phyloP scores from a whole-genome alignment of 2,329 filamentous ascomycete genomes.

The Lasiodiplodia theobromae region DNA sequence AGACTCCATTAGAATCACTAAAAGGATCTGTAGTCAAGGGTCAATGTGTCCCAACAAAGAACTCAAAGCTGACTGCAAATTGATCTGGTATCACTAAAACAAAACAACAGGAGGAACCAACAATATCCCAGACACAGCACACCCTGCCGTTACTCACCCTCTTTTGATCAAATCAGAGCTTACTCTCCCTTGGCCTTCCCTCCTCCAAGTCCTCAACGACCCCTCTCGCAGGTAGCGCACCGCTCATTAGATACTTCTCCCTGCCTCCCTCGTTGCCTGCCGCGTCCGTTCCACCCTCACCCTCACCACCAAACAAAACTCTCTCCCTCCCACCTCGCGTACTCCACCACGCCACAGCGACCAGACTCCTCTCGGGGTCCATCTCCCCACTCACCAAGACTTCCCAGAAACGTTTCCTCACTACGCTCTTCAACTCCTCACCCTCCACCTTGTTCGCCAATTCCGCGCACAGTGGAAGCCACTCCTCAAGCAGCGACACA shows the following conservation, averaged over 20 bases:
- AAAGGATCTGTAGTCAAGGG: neutral
- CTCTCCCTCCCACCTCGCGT: conserved; percentile 65
- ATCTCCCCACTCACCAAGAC: conserved; percentile 82
- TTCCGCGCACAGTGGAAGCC: conserved; percentile 75
- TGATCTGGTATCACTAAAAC: neutral
- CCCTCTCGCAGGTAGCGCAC: conserved; percentile 50
- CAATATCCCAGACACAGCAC: too few relatives aligned
- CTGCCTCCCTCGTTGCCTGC: conserved; percentile 35
- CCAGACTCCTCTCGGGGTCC: conserved; percentile 81
- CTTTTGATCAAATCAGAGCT: conserved; percentile 43
- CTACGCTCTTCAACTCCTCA: conserved; percentile 66
- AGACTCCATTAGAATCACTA: too few relatives aligned
- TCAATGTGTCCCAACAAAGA: neutral
- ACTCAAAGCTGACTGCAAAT: neutral
- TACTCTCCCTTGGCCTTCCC: conserved; percentile 48
- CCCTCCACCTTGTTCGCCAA: conserved; percentile 71
- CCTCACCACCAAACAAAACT: conserved; percentile 58
- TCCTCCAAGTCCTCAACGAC: conserved; percentile 35
- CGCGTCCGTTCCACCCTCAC: conserved; percentile 52
- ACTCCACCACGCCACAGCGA: conserved; percentile 89
- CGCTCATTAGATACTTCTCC: conserved; percentile 60
- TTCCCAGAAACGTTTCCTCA: conserved; percentile 78
- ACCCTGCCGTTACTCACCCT: neutral
- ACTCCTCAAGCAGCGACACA: conserved; percentile 75
- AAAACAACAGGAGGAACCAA: neutral